phyloP scores from a whole-genome alignment of 345 rosid species.

The Anastatica hierochuntica region DNA sequence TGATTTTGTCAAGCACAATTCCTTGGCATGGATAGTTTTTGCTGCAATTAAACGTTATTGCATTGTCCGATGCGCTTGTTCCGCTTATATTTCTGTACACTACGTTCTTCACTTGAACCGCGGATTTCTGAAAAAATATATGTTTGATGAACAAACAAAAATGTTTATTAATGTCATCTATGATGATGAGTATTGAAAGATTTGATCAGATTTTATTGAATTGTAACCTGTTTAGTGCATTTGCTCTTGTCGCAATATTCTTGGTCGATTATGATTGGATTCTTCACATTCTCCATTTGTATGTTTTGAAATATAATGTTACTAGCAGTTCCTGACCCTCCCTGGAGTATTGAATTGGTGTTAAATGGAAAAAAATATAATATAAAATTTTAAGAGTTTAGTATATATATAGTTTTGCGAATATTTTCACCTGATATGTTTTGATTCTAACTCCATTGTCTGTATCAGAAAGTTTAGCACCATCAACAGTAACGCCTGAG shows the following conservation, averaged over 20 bases:
- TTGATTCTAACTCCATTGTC: conserved; percentile 84
- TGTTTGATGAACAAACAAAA: not conserved
- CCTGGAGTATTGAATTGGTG: too few relatives aligned
- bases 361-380: too few relatives aligned
- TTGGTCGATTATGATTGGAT: conserved; percentile 86
- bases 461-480: conserved; percentile 54
- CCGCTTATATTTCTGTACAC: conserved; percentile 64
- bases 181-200: too few relatives aligned
- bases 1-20: conserved; percentile 42
- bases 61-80: conserved; percentile 63
- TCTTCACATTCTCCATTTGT: conserved; percentile 52
- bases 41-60: conserved; percentile 58
- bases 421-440: conserved; percentile 87
- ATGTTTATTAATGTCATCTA: too few relatives aligned
- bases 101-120: conserved; percentile 57
- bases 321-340: conserved; percentile 83
- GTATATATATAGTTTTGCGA: too few relatives aligned
- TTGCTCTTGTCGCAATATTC: conserved; percentile 63
- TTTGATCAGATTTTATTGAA: not conserved
- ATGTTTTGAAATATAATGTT: conserved; percentile 64
- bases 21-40: conserved; percentile 51
- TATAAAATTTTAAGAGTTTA: not conserved
- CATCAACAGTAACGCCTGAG: conserved; percentile 48
- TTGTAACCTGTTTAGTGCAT: conserved; percentile 62
- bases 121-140: conserved; percentile 40